Conservation (phyloP, 257 asterid species). For the Fraxinus excelsior region DNA sequence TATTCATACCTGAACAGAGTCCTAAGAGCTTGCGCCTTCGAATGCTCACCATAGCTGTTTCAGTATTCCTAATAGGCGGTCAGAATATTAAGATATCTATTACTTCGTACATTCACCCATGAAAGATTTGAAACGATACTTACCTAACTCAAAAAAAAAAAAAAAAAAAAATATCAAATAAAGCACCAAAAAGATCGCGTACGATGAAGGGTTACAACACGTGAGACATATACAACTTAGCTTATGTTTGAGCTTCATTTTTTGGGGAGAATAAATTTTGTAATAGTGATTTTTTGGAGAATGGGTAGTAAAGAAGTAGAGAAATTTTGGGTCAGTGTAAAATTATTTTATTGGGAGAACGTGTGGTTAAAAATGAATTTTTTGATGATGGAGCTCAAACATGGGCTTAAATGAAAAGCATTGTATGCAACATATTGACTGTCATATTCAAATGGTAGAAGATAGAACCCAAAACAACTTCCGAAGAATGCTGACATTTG, state of each 20-base stretch:
- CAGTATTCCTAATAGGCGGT: conserved; percentile 35
- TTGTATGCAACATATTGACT: neutral
- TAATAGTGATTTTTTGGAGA: too few species aligned
- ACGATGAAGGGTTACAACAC: neutral
- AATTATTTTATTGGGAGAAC: too few species aligned
- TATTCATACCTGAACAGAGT: conserved; percentile 60
- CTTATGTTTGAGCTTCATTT: too few species aligned
- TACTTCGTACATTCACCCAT: too few species aligned
- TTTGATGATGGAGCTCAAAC: too few species aligned
- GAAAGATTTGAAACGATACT: neutral
- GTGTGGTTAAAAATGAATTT: too few species aligned
- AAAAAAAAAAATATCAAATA: conserved; percentile 1
- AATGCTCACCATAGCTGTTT: conserved; percentile 60
- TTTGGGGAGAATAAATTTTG: too few species aligned
- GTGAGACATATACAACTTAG: neutral
- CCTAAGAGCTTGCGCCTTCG: conserved; percentile 60
- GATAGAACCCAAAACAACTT: conserved; percentile 5
- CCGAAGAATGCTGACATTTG: neutral
- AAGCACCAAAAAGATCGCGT: conserved; percentile 13
- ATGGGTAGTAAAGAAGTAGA: too few species aligned
- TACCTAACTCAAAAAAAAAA: neutral
- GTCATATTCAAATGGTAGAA: neutral
- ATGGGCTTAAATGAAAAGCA: too few species aligned
- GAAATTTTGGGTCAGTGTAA: too few species aligned
- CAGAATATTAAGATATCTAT: neutral